A percentile compares a stretch with the other conserved stretches of the same genome.
Evolutionary conservation across 2,329 filamentous ascomycete species (phyloP).

Genomic region (Alternaria solani): DNA sequence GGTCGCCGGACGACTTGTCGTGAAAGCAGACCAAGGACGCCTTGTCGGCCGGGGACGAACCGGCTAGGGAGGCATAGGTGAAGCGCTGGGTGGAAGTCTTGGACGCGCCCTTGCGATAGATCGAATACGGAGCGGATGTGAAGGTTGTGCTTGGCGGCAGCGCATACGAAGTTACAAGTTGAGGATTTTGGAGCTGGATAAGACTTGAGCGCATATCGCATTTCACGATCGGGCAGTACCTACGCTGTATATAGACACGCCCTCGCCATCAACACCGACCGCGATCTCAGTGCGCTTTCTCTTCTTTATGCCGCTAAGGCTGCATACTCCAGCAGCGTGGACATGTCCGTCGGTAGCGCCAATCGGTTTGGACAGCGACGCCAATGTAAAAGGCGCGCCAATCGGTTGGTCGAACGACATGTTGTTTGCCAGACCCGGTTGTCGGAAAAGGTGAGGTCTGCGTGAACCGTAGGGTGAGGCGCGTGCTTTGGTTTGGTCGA

Average conservation of each 20-base stretch:
- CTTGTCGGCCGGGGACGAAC: slow-evolving; percentile 56
- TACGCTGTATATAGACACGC: slow-evolving; percentile 70
- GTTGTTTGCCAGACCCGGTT: slow-evolving; percentile 36
- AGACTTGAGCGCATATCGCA: slow-evolving; percentile 17
- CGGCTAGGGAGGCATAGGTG: slow-evolving; percentile 63
- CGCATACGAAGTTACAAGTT: slow-evolving; percentile 67
- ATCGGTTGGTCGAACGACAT: slow-evolving; percentile 50
- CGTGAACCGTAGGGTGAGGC: slow-evolving; percentile 30
- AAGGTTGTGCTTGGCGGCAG: slow-evolving; percentile 67
- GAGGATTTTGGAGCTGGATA: slow-evolving; percentile 66
- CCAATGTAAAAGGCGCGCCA: slow-evolving; percentile 53
- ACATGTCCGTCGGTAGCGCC: slow-evolving; percentile 51
- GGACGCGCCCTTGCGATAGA: slow-evolving; percentile 60
- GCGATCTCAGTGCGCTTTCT: slow-evolving; percentile 69
- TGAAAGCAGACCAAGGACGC: slow-evolving; percentile 63
- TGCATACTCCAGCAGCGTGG: slow-evolving; percentile 59
- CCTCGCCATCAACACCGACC: slow-evolving; percentile 67
- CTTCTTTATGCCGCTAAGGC: slow-evolving; percentile 64
- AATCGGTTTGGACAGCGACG: slow-evolving; percentile 55
- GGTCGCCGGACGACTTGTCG: slow-evolving; percentile 56
- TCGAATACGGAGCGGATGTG: slow-evolving; percentile 65
- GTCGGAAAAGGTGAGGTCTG: slow-evolving; percentile 26
- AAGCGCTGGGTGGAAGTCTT: slow-evolving; percentile 58
- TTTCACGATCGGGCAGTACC: slow-evolving; percentile 16
- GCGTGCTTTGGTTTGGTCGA: slow-evolving; percentile 21